Evolutionary conservation across 495 filamentous ascomycete species (phyloP), one percentile per base, ranked within the genome.

Genomic region (Penicillium longicatenatum): DNA sequence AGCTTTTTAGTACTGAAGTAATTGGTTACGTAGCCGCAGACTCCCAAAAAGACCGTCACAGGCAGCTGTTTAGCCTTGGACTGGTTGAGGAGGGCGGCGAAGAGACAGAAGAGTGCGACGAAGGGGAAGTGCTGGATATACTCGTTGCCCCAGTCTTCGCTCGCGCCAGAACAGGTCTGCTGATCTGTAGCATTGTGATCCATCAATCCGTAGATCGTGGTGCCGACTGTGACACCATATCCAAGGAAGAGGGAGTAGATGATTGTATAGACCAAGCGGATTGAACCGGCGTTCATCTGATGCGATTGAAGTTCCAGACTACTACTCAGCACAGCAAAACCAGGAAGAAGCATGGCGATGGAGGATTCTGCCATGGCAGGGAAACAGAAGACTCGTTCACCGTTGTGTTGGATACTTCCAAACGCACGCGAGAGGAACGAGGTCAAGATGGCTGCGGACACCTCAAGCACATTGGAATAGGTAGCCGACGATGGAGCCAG

Each of bases 211-310:
- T 94, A 96, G 24, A 97, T 79, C 1, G 88, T 89, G 1, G 90
- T 92, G n/a, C 93, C 93, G 43, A 97, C 89, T 4, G 93, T 96
- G 57, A 97, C 93, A 22, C 92, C 93, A 63, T 92, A 97, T n/a
- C 92, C 93, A 11, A 97, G 86, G 74, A 96, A 95, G 3, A 97
- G 80, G 1, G 92, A 92, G 71, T 97, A 96, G 57, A 97, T 92
- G 60, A 96, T 87, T 2, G 92, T 90, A 63, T 93, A 96, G 7
- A 97, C 90, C 85, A 97, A 88, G 24, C 93, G 87, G 30, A 96
- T 90, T 6, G 89, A 92, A 7, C 93, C 93, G 19, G 93, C 91
- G 9, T 96, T 87, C 57, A 97, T 85, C 57, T 88, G 85, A 49
- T 84, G 82, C 6, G 88, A 92, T 67, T 96, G 93, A 0, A 97